Evolutionary conservation across 2,329 filamentous ascomycete species (phyloP).

Genomic region (Fusarium floridanum): DNA sequence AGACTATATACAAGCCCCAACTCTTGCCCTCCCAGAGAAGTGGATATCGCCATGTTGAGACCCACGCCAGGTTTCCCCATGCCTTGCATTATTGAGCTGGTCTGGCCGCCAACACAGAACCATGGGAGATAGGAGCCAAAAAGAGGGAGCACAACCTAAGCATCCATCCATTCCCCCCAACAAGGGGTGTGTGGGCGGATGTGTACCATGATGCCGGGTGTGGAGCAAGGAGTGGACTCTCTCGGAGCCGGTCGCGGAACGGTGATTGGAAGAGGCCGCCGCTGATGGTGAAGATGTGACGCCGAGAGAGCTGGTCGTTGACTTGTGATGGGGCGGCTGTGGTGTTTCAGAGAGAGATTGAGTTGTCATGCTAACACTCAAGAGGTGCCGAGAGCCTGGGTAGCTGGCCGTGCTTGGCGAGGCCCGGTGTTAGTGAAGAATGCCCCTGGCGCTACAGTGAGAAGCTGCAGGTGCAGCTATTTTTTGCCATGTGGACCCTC

Average conservation of each 20-base stretch:
- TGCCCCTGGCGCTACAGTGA: conserved; percentile 35
- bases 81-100: conserved; percentile 40
- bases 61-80: conserved; percentile 33
- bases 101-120: conserved; percentile 24
- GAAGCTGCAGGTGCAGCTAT: conserved; percentile 2
- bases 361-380: conserved; percentile 40
- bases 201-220: conserved; percentile 30
- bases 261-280: conserved; percentile 40
- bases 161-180: conserved; percentile 5
- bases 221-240: conserved; percentile 34
- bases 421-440: conserved; percentile 9
- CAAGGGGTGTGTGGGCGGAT: conserved; percentile 24
- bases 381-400: conserved; percentile 13
- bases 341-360: conserved; percentile 48
- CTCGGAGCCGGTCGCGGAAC: conserved; percentile 6
- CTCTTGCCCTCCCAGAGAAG: background rate
- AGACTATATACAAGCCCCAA: conserved; percentile 38
- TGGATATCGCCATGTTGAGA: conserved; percentile 40
- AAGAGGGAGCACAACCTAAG: conserved; percentile 23
- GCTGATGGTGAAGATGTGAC: conserved; percentile 40
- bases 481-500: conserved; percentile 9
- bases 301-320: conserved; percentile 34
- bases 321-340: conserved; percentile 41
- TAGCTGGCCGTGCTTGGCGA: conserved; percentile 6
- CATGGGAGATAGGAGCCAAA: conserved; percentile 26